These are phyloP conservation scores for Syncephalastrum sp. DNA, from an alignment of 371 early-diverging fungal species.

Conservation along the genomic window DNA sequence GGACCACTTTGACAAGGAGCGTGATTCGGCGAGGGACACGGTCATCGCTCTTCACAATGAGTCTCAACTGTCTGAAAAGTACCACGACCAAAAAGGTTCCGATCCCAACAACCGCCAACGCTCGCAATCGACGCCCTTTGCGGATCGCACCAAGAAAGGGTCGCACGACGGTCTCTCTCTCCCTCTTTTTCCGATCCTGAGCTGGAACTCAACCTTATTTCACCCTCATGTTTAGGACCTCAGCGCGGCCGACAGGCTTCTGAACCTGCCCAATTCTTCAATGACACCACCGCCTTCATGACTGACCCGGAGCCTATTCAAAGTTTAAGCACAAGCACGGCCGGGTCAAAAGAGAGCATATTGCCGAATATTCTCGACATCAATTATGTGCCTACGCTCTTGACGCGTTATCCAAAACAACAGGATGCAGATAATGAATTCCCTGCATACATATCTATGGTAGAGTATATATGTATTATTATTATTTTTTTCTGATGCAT, in stretches of 20 bases:
- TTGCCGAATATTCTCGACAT: conserved; percentile 40
- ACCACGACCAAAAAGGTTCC: conserved; percentile 17
- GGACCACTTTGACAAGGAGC: conserved; percentile 49
- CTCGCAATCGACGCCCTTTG: conserved; percentile 4
- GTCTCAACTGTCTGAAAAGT: conserved; percentile 46
- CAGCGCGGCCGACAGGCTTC: conserved; percentile 12
- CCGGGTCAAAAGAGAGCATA: background rate
- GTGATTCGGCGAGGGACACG: conserved; percentile 44
- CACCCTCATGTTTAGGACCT: too few species aligned
- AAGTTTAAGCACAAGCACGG: too few species aligned
- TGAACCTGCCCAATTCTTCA: background rate
- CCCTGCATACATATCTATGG: conserved; percentile 69
- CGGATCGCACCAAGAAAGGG: too few species aligned
- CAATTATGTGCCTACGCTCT: conserved; percentile 38
- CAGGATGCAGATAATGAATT: conserved; percentile 38
- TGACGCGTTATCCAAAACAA: conserved; percentile 37
- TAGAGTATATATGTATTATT: conserved; percentile 21
- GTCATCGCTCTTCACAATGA: conserved; percentile 57
- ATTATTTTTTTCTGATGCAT: too few species aligned
- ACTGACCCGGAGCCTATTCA: background rate
- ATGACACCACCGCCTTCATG: conserved; percentile 6
- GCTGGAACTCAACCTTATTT: too few species aligned
- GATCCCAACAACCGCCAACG: conserved; percentile 6
- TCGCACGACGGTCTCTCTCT: too few species aligned
- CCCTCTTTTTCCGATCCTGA: too few species aligned